Evolutionary conservation across 2,329 filamentous ascomycete genomes (phyloP).

Genomic region (Hypoxylon sp.): DNA sequence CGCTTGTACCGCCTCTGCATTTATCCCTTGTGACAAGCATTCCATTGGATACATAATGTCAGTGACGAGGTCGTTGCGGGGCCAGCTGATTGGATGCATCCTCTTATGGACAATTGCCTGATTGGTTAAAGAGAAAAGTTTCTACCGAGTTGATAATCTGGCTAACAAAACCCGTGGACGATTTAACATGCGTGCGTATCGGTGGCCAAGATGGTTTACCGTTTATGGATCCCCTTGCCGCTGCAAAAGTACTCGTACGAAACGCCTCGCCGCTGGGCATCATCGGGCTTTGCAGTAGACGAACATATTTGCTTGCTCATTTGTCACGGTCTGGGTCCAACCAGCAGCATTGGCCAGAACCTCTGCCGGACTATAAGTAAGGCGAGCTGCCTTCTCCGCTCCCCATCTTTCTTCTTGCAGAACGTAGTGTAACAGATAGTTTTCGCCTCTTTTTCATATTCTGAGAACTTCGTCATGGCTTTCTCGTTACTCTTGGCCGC

Average conservation of each 20-base stretch:
- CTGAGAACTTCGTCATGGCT: constrained; percentile 34
- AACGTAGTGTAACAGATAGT: constrained; percentile 35
- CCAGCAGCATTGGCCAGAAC: constrained; percentile 39
- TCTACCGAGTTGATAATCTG: constrained; percentile 46
- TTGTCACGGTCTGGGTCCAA: constrained; percentile 43
- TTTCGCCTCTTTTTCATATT: constrained; percentile 12
- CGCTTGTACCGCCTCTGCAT: constrained; percentile 44
- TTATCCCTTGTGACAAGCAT: constrained; percentile 47
- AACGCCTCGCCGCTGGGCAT: constrained; percentile 41
- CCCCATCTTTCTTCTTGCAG: constrained; percentile 37
- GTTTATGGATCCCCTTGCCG: constrained; percentile 44
- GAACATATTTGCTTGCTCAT: constrained; percentile 30
- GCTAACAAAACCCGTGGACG: constrained; percentile 45
- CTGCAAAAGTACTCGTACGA: constrained; percentile 36
- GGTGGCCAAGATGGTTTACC: constrained; percentile 39
- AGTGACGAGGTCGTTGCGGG: constrained; percentile 45
- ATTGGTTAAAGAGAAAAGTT: constrained; percentile 46
- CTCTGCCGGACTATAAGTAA: constrained; percentile 43
- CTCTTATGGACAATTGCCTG: constrained; percentile 43
- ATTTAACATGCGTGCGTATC: constrained; percentile 44
- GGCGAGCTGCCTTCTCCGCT: constrained; percentile 41
- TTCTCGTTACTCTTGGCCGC: constrained; percentile 40
- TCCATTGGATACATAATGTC: constrained; percentile 40
- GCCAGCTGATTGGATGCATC: constrained; percentile 39
- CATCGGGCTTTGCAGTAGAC: constrained; percentile 38